Evolutionary conservation across 192 early-diverging fungal species (phyloP), one percentile per base, ranked within the genome.

Genomic region (Allomyces arbusculus): DNA sequence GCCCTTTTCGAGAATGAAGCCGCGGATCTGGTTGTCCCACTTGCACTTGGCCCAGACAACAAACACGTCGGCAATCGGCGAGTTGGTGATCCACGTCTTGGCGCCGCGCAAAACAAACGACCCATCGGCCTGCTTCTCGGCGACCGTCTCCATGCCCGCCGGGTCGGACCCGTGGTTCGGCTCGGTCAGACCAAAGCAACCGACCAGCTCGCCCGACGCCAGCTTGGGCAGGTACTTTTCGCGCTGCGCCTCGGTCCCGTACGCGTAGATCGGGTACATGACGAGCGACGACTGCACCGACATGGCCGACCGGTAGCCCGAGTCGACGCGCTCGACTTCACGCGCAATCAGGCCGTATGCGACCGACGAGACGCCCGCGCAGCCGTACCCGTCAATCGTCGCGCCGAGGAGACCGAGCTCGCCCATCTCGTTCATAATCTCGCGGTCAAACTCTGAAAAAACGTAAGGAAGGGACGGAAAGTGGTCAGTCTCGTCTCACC

Each of bases 21-120:
- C 95, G 63, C 89, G 85, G 71, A 98, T 96, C 61, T 69, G 70
- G 61, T 82, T 81, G 50, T 58, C 50, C 50, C 50, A 58, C 50
- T 58, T 58, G 50, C 50, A 58, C 77, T 92, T 95, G 40, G 91
- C 95, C 95, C 95, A 98, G 24, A 98, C 80, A 24, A 98, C 80
- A 80, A 94, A 95, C 24, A 96, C 86, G 64, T 96, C 93, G 61
- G 95, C 95, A 62, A 98, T 88, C 12, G 95, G 95, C 43, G 91
- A 91, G 82, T 98, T 98, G 66, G 95, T 95, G 75, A 94, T 99
- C 95, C 95, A 99, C 62, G 91, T 96, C 78, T 99, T 99, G 77
- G 84, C 80, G 5, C 95, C 95, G 64, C 82, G 88, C 40, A 98
- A 65, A 7, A 96, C 82, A 72, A 84, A 90, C 45, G 76, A 74